Conservation (phyloP, 2,329 filamentous ascomycete genomes). For the Capronia epimyces region DNA sequence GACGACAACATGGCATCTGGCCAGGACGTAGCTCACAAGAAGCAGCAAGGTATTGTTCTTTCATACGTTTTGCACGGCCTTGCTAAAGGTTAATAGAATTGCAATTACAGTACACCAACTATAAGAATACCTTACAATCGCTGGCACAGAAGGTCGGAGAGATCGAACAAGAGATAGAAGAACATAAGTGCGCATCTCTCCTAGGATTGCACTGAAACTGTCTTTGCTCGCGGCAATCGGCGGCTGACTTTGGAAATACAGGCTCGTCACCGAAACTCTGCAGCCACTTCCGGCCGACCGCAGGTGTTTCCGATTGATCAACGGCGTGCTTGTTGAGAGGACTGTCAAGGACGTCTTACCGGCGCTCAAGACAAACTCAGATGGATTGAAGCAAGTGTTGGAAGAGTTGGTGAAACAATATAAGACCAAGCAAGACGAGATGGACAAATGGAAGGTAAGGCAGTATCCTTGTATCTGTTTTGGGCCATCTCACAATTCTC, state of each 20-base stretch:
- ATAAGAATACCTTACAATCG: constrained; percentile 73
- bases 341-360: constrained; percentile 91
- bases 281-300: constrained; percentile 74
- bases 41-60: constrained; percentile 42
- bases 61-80: background rate
- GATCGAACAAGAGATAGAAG: constrained; percentile 93
- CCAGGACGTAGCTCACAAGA: constrained; percentile 31
- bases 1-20: constrained; percentile 24
- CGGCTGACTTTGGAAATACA: constrained; percentile 36
- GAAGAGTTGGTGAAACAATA: constrained; percentile 96
- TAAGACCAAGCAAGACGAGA: constrained; percentile 85
- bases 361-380: constrained; percentile 84
- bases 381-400: constrained; percentile 87
- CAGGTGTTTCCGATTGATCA: constrained; percentile 98
- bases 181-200: constrained; percentile 73
- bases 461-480: background rate
- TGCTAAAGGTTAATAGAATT: constrained; percentile 37
- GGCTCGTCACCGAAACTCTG: constrained; percentile 89
- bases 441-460: constrained; percentile 96
- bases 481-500: constrained; percentile 7
- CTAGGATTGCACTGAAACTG: background rate
- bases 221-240: background rate
- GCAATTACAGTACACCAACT: constrained; percentile 47
- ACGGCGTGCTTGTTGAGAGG: constrained; percentile 89
- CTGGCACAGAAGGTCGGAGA: constrained; percentile 95